phyloP scores from a whole-genome alignment of 495 filamentous ascomycete genomes.

The Annulohypoxylon nitens region DNA sequence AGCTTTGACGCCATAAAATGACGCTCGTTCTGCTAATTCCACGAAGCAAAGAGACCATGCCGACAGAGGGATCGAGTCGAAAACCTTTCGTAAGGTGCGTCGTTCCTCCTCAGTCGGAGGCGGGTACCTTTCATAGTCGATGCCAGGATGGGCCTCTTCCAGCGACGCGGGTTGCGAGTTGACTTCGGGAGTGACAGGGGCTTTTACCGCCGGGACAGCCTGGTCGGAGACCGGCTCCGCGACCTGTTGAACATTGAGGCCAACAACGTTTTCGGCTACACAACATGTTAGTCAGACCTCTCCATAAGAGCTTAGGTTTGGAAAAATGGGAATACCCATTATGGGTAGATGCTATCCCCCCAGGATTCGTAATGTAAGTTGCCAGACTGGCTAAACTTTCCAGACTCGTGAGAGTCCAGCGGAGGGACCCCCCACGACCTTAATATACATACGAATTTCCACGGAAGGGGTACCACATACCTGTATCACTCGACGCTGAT shows the following conservation, averaged over 20 bases:
- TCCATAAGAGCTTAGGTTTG: not conserved
- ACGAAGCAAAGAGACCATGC: constrained; percentile 63
- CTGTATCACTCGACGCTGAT: not conserved
- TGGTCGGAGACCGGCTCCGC: constrained; percentile 36
- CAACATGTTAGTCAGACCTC: not conserved
- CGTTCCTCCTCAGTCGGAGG: constrained; percentile 64
- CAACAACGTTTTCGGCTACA: constrained; percentile 44
- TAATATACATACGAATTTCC: not conserved
- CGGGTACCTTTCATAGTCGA: constrained; percentile 39
- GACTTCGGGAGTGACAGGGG: not conserved
- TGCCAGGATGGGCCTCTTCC: constrained; percentile 11
- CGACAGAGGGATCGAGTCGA: constrained; percentile 56
- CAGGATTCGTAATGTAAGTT: not conserved
- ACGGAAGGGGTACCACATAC: not conserved
- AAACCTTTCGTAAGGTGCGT: constrained; percentile 61
- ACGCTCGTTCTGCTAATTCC: constrained; percentile 64
- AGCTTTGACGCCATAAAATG: constrained; percentile 62
- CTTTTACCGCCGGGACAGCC: constrained; percentile 14
- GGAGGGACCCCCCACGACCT: not conserved
- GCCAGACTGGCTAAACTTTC: not conserved
- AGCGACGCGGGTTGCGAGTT: constrained; percentile 28
- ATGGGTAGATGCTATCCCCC: constrained; percentile 6
- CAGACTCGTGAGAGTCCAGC: not conserved
- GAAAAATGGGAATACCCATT: constrained; percentile 26
- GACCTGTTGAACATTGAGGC: constrained; percentile 34